phyloP scores from a whole-genome alignment of 495 filamentous ascomycete species.

The Aspergillus conjunctus region DNA sequence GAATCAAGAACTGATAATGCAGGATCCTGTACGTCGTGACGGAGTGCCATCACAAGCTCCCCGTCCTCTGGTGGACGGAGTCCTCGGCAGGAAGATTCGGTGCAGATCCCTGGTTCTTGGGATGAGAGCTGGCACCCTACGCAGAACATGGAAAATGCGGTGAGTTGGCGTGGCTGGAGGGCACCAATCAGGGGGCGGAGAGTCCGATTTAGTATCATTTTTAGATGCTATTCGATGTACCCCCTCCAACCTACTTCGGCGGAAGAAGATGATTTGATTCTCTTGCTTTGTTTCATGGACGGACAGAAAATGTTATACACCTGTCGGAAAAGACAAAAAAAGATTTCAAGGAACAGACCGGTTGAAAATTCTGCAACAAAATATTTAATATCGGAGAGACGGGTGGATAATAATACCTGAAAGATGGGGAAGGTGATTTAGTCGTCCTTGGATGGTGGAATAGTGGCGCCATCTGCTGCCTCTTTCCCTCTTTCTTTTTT shows the following conservation, averaged over 20 bases:
- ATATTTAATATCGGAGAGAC: background rate
- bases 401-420: background rate
- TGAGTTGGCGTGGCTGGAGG: constrained; percentile 21
- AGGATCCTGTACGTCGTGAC: constrained; percentile 1
- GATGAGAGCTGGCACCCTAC: constrained; percentile 48
- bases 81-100: constrained; percentile 18
- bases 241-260: too few species aligned
- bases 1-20: constrained; percentile 8
- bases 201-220: background rate
- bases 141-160: constrained; percentile 17
- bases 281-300: too few species aligned
- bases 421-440: background rate
- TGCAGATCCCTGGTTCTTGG: constrained; percentile 15
- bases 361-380: background rate
- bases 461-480: constrained; percentile 4
- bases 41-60: background rate
- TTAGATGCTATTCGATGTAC: too few species aligned
- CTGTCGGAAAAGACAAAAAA: constrained; percentile 10
- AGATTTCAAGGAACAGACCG: background rate
- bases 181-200: constrained; percentile 16
- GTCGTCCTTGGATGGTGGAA: too few species aligned
- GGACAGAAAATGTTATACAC: too few species aligned
- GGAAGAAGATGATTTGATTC: too few species aligned
- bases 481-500: background rate
- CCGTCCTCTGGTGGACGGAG: constrained; percentile 9